Percentiles rank a stretch among this genome's conserved stretches.
Conservation (phyloP, 2,329 filamentous ascomycete species). For the Byssochlamys sp. region DNA sequence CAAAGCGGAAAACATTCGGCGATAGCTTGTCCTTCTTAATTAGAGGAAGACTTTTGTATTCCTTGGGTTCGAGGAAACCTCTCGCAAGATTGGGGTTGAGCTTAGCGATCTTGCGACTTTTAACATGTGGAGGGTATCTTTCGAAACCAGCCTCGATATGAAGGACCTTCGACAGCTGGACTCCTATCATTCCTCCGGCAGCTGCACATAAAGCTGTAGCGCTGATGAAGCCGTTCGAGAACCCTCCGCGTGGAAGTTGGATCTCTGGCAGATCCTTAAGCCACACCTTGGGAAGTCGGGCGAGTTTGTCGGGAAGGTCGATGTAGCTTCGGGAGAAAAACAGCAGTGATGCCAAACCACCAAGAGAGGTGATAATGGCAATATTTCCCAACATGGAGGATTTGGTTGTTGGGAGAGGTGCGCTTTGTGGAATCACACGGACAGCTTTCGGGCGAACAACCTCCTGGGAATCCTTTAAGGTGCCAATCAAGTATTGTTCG, state of each 20-base stretch:
- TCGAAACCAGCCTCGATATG: not conserved
- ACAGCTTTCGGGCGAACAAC: constrained; percentile 11
- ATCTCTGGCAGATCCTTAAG: not conserved
- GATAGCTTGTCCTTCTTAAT: constrained; percentile 15
- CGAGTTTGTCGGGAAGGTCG: not conserved
- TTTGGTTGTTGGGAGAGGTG: constrained; percentile 5
- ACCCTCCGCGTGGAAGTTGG: not conserved
- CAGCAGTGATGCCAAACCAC: constrained; percentile 25
- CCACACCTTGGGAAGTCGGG: not conserved
- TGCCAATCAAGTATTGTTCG: constrained; percentile 28
- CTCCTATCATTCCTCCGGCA: not conserved
- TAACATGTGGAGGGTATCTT: constrained; percentile 25
- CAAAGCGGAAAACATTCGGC: constrained; percentile 32
- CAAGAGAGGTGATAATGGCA: not conserved
- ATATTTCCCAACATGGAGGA: constrained; percentile 19
- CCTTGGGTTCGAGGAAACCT: constrained; percentile 44
- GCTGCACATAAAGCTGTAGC: not conserved
- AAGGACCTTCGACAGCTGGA: not conserved
- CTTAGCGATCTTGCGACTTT: constrained; percentile 29
- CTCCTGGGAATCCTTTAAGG: constrained; percentile 17
- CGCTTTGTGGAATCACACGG: constrained; percentile 11
- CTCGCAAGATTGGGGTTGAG: constrained; percentile 31
- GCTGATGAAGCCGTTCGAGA: not conserved
- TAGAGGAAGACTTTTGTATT: constrained; percentile 41
- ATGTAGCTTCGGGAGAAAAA: constrained; percentile 22